These are phyloP conservation scores for sorghum (Sorghum bicolor) DNA, from an alignment of 176 grass and related monocot genomes.

Conservation along the genomic window DNA sequence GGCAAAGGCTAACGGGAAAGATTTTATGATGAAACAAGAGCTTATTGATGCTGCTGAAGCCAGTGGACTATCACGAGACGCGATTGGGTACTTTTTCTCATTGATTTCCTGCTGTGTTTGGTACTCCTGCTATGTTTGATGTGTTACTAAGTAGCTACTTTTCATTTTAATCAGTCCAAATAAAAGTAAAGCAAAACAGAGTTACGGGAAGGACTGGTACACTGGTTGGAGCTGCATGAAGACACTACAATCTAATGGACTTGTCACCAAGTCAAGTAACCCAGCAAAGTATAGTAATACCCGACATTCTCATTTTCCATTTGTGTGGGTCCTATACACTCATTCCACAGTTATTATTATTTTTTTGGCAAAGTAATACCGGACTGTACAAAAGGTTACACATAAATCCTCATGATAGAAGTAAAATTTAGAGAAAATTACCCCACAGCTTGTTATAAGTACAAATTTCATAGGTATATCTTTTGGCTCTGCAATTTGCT, in stretches of 20 bases:
- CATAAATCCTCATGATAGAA: background rate
- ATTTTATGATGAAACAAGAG: conserved; percentile 79
- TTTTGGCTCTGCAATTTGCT: background rate
- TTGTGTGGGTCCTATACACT: background rate
- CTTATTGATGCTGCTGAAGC: conserved; percentile 87
- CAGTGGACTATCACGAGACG: conserved; percentile 67
- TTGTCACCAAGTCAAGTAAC: conserved; percentile 56
- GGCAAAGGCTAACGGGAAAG: conserved; percentile 44
- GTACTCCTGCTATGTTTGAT: conserved; percentile 11
- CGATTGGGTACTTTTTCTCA: conserved; percentile 58
- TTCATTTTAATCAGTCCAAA: conserved; percentile 55
- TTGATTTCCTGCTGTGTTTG: background rate
- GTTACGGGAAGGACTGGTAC: conserved; percentile 63
- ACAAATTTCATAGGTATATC: background rate
- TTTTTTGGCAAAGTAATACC: background rate
- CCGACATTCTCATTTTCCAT: background rate
- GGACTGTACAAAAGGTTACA: background rate
- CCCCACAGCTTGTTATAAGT: background rate
- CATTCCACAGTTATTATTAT: background rate
- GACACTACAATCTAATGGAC: conserved; percentile 49
- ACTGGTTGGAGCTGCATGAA: conserved; percentile 95
- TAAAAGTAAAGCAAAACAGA: conserved; percentile 63
- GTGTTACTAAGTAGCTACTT: conserved; percentile 2
- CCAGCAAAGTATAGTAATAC: conserved; percentile 87
- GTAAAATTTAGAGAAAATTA: background rate